Percentiles rank a stretch among this genome's conserved stretches.
Evolutionary conservation across 2,329 filamentous ascomycete species (phyloP).

Genomic region (Huntiella moniliformis): DNA sequence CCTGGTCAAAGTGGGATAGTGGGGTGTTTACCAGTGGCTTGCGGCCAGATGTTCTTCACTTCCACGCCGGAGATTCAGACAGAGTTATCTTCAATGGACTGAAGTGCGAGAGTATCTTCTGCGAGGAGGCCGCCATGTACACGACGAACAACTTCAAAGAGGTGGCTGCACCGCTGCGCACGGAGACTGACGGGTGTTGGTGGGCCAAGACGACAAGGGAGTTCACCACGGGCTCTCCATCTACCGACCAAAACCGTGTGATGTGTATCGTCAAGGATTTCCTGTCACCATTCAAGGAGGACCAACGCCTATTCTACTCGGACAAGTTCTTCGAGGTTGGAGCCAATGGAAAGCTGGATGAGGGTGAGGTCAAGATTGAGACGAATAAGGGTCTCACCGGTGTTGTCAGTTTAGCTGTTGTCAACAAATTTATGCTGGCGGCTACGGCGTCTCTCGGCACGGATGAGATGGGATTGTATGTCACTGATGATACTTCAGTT

Average conservation of each 20-base stretch:
- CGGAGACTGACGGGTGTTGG: conserved; percentile 56
- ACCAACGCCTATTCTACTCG: conserved; percentile 63
- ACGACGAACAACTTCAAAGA: conserved; percentile 72
- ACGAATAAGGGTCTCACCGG: conserved; percentile 57
- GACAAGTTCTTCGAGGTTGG: conserved; percentile 58
- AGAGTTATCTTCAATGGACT: conserved; percentile 72
- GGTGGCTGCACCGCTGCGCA: conserved; percentile 42
- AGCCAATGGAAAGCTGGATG: conserved; percentile 29
- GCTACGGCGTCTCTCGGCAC: conserved; percentile 64
- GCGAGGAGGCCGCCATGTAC: conserved; percentile 47
- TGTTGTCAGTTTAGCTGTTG: conserved; percentile 60
- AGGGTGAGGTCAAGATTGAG: conserved; percentile 62
- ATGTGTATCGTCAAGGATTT: conserved; percentile 64
- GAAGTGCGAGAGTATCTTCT: conserved; percentile 45
- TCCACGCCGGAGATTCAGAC: conserved; percentile 67
- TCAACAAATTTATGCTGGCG: conserved; percentile 73
- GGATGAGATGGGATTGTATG: conserved; percentile 79
- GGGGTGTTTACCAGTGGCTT: conserved; percentile 36
- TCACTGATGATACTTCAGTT: conserved; percentile 61
- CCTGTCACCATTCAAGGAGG: conserved; percentile 49
- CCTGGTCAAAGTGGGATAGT: conserved; percentile 58
- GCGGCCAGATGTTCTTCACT: conserved; percentile 37
- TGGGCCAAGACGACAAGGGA: conserved; percentile 66
- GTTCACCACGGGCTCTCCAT: conserved; percentile 50
- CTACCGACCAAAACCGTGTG: conserved; percentile 50